Base-by-base conservation (phyloP, 768 basidiomycete species). In the Russula vinacea region DNA sequence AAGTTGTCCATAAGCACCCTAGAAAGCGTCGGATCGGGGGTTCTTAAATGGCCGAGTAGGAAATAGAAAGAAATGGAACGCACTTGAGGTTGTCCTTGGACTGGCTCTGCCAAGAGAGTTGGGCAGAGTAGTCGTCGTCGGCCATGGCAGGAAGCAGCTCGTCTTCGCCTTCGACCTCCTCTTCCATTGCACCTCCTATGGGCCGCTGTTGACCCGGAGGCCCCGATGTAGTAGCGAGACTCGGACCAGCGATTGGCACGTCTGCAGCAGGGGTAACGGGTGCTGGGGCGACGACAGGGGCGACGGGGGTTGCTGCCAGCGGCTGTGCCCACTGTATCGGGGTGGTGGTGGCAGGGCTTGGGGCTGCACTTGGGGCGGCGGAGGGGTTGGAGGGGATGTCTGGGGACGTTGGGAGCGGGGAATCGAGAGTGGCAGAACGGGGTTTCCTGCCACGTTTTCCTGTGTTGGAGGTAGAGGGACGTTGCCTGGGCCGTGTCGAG, bases 1-100 rank as follows among this genome's bases (percentile, higher is more conserved):
- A 95, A 89, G 69, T 92, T 91, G 73, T 92, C 90, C 87, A 94
- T 91, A 65, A 94, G 77, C 54, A 94, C 89, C 72, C 92, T 93
- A 65, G 35, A 57, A 37, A 51, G 42, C 2, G 53, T 26, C 49
- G 55, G 39, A 29, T 50, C 22, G 14, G 22, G 8, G 10, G 47
- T 42, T 64, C 19, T 42, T 17, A 33, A 19, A 35, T 16, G 29
- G 32, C 33, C 39, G 16, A 42, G 42, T n/a, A n/a, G 44, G 51
- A 69, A 44, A 7, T 6, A 54, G 45, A 37, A 58, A 39, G 44
- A 17, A 55, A 39, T 37, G 56, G 35, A 68, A 70, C 78, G 53
- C 62, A 92, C 90, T 90, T 92, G 33, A 92, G 77, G 71, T 93
- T 92, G 71, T 90, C 90, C 69, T 92, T 92, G 51, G 90, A 90